Percentiles rank a stretch among this genome's conserved stretches.
Conservation (phyloP, 306 rosid genomes). For the Sphenostylis stenocarpa region DNA sequence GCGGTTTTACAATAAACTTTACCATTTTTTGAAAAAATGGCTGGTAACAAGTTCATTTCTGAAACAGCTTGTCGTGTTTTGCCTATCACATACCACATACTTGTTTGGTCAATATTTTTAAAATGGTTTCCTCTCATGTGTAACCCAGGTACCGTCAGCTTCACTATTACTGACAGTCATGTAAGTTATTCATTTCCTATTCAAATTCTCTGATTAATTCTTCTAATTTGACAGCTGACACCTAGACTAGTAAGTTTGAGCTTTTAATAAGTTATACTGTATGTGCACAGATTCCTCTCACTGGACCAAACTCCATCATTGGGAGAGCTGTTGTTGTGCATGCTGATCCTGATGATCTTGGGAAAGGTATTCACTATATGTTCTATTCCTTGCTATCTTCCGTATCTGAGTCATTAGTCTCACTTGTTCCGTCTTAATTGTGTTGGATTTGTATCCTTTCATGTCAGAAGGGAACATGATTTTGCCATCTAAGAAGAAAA, state of each 20-base stretch:
- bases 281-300: slow-evolving; percentile 78
- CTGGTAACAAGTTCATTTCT: background rate
- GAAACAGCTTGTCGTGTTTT: background rate
- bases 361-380: slow-evolving; percentile 62
- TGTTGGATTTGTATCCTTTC: background rate
- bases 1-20: background rate
- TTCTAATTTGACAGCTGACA: slow-evolving; percentile 13
- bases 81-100: background rate
- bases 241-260: background rate
- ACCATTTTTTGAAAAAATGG: background rate
- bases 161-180: slow-evolving; percentile 71
- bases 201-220: background rate
- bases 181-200: slow-evolving; percentile 45
- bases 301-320: slow-evolving; percentile 73
- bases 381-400: background rate
- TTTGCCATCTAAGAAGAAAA: background rate
- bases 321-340: slow-evolving; percentile 99
- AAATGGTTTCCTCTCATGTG: slow-evolving; percentile 34
- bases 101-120: slow-evolving; percentile 24
- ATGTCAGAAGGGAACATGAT: background rate
- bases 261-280: slow-evolving; percentile 13
- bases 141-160: slow-evolving; percentile 64
- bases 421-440: background rate
- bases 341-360: slow-evolving; percentile 91
- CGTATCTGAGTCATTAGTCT: background rate